Evolutionary conservation across 139 green algal genomes (phyloP), one percentile per base, ranked within the genome.

Genomic region (Ettlia oleoabundans): DNA sequence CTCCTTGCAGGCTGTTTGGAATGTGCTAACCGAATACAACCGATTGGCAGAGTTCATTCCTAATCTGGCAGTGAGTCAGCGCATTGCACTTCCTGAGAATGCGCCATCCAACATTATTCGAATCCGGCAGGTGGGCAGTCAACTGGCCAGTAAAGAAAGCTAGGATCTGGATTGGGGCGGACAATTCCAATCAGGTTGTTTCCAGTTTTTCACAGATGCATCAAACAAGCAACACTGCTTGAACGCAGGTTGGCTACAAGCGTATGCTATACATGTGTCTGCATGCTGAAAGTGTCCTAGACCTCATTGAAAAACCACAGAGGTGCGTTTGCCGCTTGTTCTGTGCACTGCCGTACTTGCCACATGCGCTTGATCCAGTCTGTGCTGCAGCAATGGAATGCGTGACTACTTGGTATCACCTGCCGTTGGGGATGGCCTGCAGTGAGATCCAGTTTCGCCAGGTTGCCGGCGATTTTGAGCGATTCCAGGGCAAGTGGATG

Each of bases 401-500:
- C 62, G 19, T 67, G n/a, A 67, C 61, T 32, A n/a, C 13, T 15
- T 52, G 32, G 28, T 32, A 33, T 10, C 73, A 18, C 13, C 32
- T 62, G 9, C 61, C 51, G 9, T 64, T 4, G 7, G 51, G 4
- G 21, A 2, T 75, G 2, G 9, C 6, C 30, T 43, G 76, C 80
- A 86, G 79, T 19, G 88, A 94, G 63, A 82, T 93, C 52, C 91
- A 94, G 80, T 94, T 94, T 81, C 41, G 88, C 19, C 82, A 91
- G 78, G 82, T 88, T 33, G 65, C 66, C 0, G 91, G 91, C 21
- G 86, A 92, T 71, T 88, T 94, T 72, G 40, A 89, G 24, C 42
- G 82, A 5, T 88, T 93, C 58, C 91, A 91, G 76, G 91, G 91
- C 68, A 94, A 94, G 65, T 93, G 85, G 80, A 89, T 93, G 64